Percentiles rank a stretch among this genome's conserved stretches.
Conservation (phyloP, 805 yeast genomes). For the Cyberlindnera bimundalis region DNA sequence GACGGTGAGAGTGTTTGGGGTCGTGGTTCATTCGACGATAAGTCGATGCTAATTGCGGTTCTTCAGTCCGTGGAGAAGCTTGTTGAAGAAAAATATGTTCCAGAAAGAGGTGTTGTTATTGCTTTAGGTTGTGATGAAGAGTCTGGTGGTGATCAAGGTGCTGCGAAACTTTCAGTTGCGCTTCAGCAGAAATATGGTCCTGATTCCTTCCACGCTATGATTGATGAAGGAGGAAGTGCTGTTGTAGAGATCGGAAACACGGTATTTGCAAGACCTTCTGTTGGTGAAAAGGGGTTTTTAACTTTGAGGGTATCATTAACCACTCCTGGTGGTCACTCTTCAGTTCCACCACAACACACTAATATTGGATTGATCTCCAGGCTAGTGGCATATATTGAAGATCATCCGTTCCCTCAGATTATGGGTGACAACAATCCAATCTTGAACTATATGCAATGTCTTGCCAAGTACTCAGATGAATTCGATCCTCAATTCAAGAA, state of each 20-base stretch:
- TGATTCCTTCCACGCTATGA: conserved; percentile 52
- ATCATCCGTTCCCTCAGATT: conserved; percentile 45
- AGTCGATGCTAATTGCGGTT: conserved; percentile 58
- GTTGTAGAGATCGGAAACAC: conserved; percentile 26
- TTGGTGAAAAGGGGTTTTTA: conserved; percentile 61
- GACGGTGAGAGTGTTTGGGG: conserved; percentile 69
- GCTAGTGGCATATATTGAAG: conserved; percentile 51
- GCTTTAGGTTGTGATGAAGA: conserved; percentile 81
- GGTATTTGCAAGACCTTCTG: conserved; percentile 51
- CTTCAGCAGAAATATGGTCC: conserved; percentile 52
- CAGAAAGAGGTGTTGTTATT: conserved; percentile 54
- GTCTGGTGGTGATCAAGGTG: conserved; percentile 60
- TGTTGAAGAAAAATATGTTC: conserved; percentile 43
- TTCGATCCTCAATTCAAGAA: conserved; percentile 17
- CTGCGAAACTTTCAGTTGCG: conserved; percentile 40
- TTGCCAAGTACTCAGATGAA: conserved; percentile 44
- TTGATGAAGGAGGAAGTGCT: conserved; percentile 65
- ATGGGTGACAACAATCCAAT: conserved; percentile 53
- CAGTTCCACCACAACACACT: conserved; percentile 70
- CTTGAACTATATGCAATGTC: conserved; percentile 52
- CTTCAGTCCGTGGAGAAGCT: conserved; percentile 58
- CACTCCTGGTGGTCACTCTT: conserved; percentile 74
- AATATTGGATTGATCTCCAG: conserved; percentile 65
- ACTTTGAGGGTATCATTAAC: conserved; percentile 47
- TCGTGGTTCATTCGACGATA: conserved; percentile 75